Percentiles rank a stretch among this genome's conserved stretches.
Evolutionary conservation across 805 yeast species (phyloP).

Genomic region (Komagataella ulmi): DNA sequence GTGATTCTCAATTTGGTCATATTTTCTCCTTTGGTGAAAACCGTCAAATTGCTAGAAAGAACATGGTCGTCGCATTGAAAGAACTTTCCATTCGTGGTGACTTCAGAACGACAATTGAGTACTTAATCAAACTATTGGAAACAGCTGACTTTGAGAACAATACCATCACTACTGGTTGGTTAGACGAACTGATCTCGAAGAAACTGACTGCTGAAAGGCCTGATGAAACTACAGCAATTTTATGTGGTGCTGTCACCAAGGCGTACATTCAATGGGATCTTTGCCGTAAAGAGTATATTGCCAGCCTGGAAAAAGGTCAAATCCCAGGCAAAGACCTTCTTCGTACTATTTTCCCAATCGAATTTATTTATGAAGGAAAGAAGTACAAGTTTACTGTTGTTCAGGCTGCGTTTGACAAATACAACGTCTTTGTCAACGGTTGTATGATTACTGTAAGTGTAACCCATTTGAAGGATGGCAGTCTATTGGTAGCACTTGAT

Average conservation of each 20-base stretch:
- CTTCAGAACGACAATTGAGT: slow-evolving; percentile 95
- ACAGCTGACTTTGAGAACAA: slow-evolving; percentile 95
- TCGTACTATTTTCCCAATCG: slow-evolving; percentile 84
- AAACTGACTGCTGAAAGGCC: slow-evolving; percentile 96
- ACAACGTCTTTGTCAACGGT: slow-evolving; percentile 88
- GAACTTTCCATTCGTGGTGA: slow-evolving; percentile 97
- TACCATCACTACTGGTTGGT: slow-evolving; percentile 98
- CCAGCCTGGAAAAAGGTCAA: slow-evolving; percentile 89
- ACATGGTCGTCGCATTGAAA: slow-evolving; percentile 97
- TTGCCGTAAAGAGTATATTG: slow-evolving; percentile 52
- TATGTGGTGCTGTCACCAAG: slow-evolving; percentile 97
- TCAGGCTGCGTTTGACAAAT: slow-evolving; percentile 73
- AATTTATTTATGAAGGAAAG: slow-evolving; percentile 88
- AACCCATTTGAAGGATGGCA: slow-evolving; percentile 88
- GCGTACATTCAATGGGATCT: slow-evolving; percentile 73
- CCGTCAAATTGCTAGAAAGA: slow-evolving; percentile 94
- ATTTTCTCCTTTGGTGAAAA: slow-evolving; percentile 98
- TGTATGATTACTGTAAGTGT: slow-evolving; percentile 81
- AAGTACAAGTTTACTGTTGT: slow-evolving; percentile 94
- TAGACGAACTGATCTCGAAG: slow-evolving; percentile 88
- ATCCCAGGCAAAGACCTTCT: slow-evolving; percentile 74
- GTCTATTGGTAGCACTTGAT: slow-evolving; percentile 72
- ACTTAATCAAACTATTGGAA: slow-evolving; percentile 85
- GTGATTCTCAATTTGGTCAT: slow-evolving; percentile 98
- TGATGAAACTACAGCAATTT: slow-evolving; percentile 77